Conservation (phyloP, 2,329 filamentous ascomycete genomes). For the Colletotrichum sp. region DNA sequence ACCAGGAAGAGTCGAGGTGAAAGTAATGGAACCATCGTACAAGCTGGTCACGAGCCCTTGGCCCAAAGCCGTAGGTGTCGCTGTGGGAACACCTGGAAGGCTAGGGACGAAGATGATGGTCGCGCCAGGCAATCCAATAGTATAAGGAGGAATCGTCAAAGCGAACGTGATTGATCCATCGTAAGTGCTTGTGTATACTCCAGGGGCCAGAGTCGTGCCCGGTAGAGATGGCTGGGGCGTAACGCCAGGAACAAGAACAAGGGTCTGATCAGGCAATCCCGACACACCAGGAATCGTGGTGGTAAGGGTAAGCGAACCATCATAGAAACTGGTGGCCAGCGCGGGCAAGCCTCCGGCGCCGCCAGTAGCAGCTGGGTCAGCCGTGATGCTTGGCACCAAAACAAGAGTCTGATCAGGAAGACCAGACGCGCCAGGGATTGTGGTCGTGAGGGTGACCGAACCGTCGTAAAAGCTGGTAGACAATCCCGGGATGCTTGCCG, state of each 20-base stretch:
- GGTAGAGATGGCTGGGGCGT: neutral
- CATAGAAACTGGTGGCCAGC: neutral
- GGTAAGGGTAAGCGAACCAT: neutral
- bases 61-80: neutral
- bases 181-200: neutral
- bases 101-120: constrained; percentile 1
- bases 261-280: neutral
- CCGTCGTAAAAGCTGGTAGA: neutral
- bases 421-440: neutral
- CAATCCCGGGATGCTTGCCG: neutral
- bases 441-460: neutral
- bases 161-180: neutral
- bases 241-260: neutral
- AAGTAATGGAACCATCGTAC: constrained; percentile 2
- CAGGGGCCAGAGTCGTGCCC: neutral
- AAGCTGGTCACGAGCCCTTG: constrained; percentile 8
- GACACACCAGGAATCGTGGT: neutral
- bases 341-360: neutral
- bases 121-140: neutral
- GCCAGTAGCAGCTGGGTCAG: neutral
- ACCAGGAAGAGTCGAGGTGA: neutral
- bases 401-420: neutral
- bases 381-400: neutral
- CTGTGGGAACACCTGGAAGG: neutral
- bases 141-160: neutral